Evolutionary conservation across 2,329 filamentous ascomycete genomes (phyloP).

Genomic region (Anisogramma anomala): DNA sequence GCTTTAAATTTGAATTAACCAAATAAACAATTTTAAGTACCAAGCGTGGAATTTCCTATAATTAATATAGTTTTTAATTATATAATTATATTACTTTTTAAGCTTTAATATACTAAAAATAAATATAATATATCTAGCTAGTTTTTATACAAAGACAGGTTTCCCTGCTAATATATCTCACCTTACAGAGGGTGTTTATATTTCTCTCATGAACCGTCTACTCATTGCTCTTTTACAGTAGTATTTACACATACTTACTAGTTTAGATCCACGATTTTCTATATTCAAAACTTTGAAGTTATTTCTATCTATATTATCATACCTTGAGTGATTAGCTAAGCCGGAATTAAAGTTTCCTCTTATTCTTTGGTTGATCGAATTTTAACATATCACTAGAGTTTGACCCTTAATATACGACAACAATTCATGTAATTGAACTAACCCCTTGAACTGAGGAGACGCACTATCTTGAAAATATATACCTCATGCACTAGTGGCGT

Average conservation of each 20-base stretch:
- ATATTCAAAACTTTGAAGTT: not conserved
- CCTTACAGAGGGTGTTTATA: not conserved
- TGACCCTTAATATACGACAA: not conserved
- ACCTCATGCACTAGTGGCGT: not conserved
- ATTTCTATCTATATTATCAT: not conserved
- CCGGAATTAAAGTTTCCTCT: not conserved
- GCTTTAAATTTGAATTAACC: not conserved
- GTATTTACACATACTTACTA: not conserved
- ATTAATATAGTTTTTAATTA: slow-evolving; percentile 2
- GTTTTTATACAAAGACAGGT: not conserved
- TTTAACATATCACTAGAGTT: not conserved
- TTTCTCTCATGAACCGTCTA: not conserved
- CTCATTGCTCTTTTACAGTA: not conserved
- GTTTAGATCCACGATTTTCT: not conserved
- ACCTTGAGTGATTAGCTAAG: not conserved
- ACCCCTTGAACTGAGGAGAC: not conserved
- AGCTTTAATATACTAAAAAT: too few species aligned
- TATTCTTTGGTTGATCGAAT: not conserved
- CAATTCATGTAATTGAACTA: not conserved
- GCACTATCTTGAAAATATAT: not conserved
- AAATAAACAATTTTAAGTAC: too few species aligned
- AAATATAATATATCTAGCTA: not conserved
- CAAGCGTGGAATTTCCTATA: not conserved
- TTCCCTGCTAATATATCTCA: not conserved
- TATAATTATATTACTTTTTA: too few species aligned